These are phyloP conservation scores for Salvia hispanica DNA, from an alignment of 257 asterid species.

Conservation along the genomic window DNA sequence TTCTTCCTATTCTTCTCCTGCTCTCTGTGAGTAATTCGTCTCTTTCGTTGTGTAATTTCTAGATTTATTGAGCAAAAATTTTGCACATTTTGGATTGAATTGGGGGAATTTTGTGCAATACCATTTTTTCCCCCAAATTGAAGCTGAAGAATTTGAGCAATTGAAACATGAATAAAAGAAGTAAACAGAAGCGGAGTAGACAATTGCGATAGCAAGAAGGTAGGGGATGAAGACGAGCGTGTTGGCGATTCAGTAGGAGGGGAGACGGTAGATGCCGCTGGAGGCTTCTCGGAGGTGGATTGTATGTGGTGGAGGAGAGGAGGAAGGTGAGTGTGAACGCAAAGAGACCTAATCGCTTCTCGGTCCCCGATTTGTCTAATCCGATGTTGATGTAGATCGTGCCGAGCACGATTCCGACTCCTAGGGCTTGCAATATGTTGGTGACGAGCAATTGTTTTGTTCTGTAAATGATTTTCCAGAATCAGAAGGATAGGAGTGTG, in stretches of 20 bases:
- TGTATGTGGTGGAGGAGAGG: slow-evolving; percentile 92
- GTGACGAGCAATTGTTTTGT: slow-evolving; percentile 79
- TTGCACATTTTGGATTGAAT: background rate
- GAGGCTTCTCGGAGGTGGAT: slow-evolving; percentile 81
- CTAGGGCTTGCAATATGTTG: slow-evolving; percentile 83
- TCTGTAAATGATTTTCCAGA: slow-evolving; percentile 86
- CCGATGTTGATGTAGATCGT: slow-evolving; percentile 80
- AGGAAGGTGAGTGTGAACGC: slow-evolving; percentile 93
- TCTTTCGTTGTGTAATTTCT: background rate
- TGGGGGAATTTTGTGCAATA: background rate
- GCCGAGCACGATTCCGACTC: slow-evolving; percentile 81
- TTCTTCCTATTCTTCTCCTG: slow-evolving; percentile 72
- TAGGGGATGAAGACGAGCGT: slow-evolving; percentile 90
- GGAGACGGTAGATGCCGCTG: slow-evolving; percentile 84
- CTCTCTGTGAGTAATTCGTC: slow-evolving; percentile 53
- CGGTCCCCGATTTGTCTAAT: slow-evolving; percentile 64
- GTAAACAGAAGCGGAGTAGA: slow-evolving; percentile 69
- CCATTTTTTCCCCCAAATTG: no score
- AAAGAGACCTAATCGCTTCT: slow-evolving; percentile 79
- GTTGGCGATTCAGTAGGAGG: slow-evolving; percentile 78
- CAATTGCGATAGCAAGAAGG: slow-evolving; percentile 58
- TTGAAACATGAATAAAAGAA: slow-evolving; percentile 36
- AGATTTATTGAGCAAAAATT: background rate
- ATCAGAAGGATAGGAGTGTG: slow-evolving; percentile 48
- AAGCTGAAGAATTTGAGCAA: no score